Percentiles rank a stretch among this genome's conserved stretches.
These are phyloP conservation scores for Schoenoplectus triqueter DNA, from an alignment of 202 grass and related monocot species.

Conservation along the genomic window DNA sequence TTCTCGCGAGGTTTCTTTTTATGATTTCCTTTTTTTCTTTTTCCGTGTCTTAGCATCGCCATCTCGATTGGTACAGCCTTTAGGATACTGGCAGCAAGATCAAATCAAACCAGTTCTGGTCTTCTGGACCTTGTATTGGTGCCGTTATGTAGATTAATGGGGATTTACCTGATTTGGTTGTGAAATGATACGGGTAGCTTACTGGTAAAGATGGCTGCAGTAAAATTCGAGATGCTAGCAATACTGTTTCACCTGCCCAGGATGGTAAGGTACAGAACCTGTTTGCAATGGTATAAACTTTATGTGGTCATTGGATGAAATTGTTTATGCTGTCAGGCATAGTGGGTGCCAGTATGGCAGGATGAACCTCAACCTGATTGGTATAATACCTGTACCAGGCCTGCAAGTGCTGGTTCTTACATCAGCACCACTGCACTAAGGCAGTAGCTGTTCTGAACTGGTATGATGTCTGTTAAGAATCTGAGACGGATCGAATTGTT, in stretches of 20 bases:
- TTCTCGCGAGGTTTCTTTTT: slow-evolving; percentile 49
- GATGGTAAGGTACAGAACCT: no score
- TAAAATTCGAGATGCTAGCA: background rate
- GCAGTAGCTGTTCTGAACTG: background rate
- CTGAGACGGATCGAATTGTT: background rate
- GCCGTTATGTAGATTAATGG: background rate
- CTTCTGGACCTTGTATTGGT: background rate
- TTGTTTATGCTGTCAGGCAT: background rate
- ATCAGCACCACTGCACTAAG: background rate
- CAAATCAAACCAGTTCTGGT: background rate
- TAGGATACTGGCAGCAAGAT: background rate
- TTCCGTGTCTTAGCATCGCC: background rate
- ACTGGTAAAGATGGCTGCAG: background rate
- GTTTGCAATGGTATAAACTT: background rate
- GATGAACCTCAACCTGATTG: background rate
- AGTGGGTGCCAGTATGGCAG: slow-evolving; percentile 1
- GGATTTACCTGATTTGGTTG: slow-evolving; percentile 11
- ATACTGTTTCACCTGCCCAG: background rate
- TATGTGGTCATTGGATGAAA: background rate
- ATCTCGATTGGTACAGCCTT: slow-evolving; percentile 10
- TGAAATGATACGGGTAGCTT: background rate
- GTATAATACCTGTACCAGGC: slow-evolving; percentile 4
- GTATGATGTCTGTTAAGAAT: background rate
- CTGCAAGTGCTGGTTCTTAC: background rate
- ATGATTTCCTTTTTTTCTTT: background rate